Conservation (phyloP, 257 asterid species). For the Capsicum rhomboideum region DNA sequence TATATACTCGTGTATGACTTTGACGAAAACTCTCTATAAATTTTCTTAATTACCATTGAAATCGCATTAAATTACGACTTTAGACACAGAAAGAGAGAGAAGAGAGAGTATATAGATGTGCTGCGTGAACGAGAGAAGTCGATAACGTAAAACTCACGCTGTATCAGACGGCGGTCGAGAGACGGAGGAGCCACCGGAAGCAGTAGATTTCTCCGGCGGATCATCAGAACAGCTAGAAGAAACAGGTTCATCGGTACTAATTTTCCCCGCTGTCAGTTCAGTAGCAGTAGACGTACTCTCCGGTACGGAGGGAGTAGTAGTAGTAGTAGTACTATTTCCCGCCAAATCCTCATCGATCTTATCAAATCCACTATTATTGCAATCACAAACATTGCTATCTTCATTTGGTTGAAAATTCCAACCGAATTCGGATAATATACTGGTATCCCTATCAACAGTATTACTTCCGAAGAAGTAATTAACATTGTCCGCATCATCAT, state of each 20-base stretch:
- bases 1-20: too few species aligned
- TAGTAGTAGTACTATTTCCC: not conserved
- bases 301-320: too few species aligned
- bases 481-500: constrained; percentile 17
- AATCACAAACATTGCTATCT: too few species aligned
- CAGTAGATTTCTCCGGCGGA: constrained; percentile 51
- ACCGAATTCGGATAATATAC: constrained; percentile 53
- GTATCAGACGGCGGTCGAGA: constrained; percentile 39
- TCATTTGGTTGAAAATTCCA: constrained; percentile 49
- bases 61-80: constrained; percentile 11
- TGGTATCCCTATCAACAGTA: constrained; percentile 9
- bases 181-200: constrained; percentile 33
- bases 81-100: not conserved
- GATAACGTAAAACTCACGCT: constrained; percentile 52
- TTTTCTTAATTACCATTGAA: not conserved
- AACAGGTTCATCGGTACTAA: constrained; percentile 9
- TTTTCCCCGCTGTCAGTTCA: constrained; percentile 5
- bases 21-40: too few species aligned
- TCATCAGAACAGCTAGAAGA: constrained; percentile 83
- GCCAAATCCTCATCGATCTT: constrained; percentile 32
- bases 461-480: constrained; percentile 30
- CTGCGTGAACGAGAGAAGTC: not conserved
- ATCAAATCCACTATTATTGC: constrained; percentile 17
- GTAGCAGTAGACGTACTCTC: not conserved
- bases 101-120: not conserved